Base-by-base conservation (phyloP, 2,329 filamentous ascomycete species). In the Cytospora schulzeri region DNA sequence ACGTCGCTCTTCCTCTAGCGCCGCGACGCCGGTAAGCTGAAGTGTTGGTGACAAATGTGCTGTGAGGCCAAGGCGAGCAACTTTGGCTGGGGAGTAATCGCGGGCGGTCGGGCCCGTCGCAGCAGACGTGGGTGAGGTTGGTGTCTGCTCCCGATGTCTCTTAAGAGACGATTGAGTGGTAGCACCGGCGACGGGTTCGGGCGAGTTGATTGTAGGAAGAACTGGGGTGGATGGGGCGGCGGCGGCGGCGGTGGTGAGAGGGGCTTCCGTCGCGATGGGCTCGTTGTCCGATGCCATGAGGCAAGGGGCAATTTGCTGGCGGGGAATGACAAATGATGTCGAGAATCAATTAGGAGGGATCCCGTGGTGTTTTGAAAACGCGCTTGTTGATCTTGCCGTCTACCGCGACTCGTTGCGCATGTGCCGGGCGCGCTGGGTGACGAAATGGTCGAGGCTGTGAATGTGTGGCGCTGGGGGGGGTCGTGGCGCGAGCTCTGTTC, bases 211-310 rank as follows among this genome's bases (percentile, higher is more conserved):
- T 66, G 76, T 71, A 65, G 76, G 71, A 68, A 75, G 70, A 63
- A 75, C 72, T 62, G 74, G 68, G 59, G 57, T 15, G 48, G 74
- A 71, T 58, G 74, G 69, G 75, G 70, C 68, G 75, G 71, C 67
- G 78, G 71, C 55, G 71, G 70, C 64, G 75, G 72, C 50, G 75
- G 70, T 56, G 74, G 71, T 72, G 70, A 76, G 77, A 73, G 81
- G 77, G 74, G 79, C 76, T 76, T 84, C 81, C 70, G 81, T 81
- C 75, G 81, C 80, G 74, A 84, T 78, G 71, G 79, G 76, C 73
- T 78, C 81, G 71, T 81, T 79, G 73, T 83, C 81, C 69, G 83
- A 82, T 75, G 82, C 81, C 83, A 86, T 86, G 78, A 60, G 61
- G 64, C 59, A 51, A 52, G 50, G 24, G 55, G 35, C 51, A 55